Conservation (phyloP, 495 filamentous ascomycete species). For the Talaromyces liani region DNA sequence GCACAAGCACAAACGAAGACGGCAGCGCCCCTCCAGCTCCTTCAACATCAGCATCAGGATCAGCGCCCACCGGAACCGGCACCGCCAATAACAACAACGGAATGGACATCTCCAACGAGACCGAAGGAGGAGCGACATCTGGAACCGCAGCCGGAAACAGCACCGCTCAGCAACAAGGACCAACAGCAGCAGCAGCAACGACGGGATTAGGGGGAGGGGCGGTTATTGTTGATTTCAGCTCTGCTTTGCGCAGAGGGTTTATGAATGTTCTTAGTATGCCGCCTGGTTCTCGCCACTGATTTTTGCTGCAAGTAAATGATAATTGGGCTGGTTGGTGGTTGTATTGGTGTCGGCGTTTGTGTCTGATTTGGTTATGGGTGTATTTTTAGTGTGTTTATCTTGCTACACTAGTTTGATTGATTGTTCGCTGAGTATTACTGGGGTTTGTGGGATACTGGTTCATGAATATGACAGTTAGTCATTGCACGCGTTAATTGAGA, state of each 20-base stretch:
- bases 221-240: neutral
- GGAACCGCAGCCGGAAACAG: neutral
- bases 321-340: too few relatives aligned
- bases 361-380: neutral
- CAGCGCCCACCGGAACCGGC: neutral
- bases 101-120: neutral
- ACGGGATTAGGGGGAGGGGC: neutral
- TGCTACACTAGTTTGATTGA: neutral
- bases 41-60: neutral
- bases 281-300: neutral
- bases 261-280: conserved; percentile 9
- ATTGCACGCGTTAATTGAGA: neutral
- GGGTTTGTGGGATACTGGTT: neutral
- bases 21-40: neutral
- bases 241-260: conserved; percentile 4
- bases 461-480: neutral
- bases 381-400: neutral
- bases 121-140: neutral
- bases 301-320: neutral
- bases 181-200: neutral
- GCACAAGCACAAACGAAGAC: conserved; percentile 6
- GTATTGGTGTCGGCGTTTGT: neutral
- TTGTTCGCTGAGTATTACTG: neutral
- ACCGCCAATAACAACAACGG: neutral
- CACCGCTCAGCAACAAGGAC: neutral